Percentiles rank a stretch among this genome's conserved stretches.
phyloP scores from a whole-genome alignment of 805 yeast genomes.

The Yarrowia keelungensis region DNA sequence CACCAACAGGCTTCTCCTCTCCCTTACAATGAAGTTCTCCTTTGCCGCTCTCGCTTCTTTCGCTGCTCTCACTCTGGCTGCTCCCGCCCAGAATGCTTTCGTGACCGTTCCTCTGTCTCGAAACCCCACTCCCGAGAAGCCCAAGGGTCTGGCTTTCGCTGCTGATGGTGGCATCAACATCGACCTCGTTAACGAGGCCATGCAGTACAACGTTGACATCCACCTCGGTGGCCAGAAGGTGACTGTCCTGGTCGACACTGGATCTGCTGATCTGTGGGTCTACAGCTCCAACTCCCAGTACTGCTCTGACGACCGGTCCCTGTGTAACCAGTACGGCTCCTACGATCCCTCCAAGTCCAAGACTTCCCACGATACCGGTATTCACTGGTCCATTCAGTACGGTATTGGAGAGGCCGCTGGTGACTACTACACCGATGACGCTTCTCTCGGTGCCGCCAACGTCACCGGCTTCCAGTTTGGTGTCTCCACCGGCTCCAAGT shows the following conservation, averaged over 20 bases:
- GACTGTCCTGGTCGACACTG: conserved; percentile 68
- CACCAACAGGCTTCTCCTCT: neutral
- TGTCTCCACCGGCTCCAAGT: conserved; percentile 60
- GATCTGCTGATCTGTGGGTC: conserved; percentile 77
- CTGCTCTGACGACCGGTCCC: conserved; percentile 40
- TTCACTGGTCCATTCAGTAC: conserved; percentile 42
- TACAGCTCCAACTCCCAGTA: conserved; percentile 56
- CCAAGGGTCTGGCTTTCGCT: neutral
- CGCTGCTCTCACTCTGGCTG: conserved; percentile 17
- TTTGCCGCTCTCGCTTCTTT: conserved; percentile 6
- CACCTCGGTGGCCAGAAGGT: conserved; percentile 58
- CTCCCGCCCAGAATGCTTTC: conserved; percentile 23
- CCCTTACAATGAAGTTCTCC: conserved; percentile 26
- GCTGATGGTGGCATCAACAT: conserved; percentile 20
- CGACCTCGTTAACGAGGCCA: conserved; percentile 40
- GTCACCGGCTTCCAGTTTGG: conserved; percentile 68
- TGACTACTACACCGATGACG: conserved; percentile 64
- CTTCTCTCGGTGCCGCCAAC: conserved; percentile 58
- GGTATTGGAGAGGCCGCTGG: conserved; percentile 58
- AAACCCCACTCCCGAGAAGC: conserved; percentile 4
- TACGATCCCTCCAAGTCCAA: conserved; percentile 39
- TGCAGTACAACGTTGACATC: conserved; percentile 45
- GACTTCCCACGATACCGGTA: conserved; percentile 42
- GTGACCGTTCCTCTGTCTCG: conserved; percentile 16
- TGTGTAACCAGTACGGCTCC: neutral